These are phyloP conservation scores for Thelonectria olida DNA, from an alignment of 2,329 filamentous ascomycete species.

Conservation along the genomic window DNA sequence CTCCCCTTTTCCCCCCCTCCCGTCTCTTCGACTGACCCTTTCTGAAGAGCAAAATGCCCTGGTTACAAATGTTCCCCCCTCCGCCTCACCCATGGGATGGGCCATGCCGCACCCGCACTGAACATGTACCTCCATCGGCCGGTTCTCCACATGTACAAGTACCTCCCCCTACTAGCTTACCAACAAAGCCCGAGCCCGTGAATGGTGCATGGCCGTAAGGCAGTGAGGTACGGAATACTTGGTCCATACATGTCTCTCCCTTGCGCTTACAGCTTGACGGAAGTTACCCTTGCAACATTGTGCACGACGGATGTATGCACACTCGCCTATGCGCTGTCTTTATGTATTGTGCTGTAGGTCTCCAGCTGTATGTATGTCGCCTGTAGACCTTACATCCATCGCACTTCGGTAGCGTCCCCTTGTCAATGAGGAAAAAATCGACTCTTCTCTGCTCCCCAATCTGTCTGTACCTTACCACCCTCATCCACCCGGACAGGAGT, in stretches of 20 bases:
- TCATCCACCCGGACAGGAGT: neutral
- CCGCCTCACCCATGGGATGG: neutral
- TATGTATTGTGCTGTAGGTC: too few relatives aligned
- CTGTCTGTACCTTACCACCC: neutral
- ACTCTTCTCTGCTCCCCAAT: neutral
- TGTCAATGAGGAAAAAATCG: too few relatives aligned
- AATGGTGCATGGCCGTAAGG: too few relatives aligned
- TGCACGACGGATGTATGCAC: too few relatives aligned
- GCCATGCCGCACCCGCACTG: constrained; percentile 19
- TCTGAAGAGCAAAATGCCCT: neutral
- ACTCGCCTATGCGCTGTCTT: too few relatives aligned
- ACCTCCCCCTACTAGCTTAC: neutral
- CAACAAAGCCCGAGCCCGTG: too few relatives aligned
- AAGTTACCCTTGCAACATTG: too few relatives aligned
- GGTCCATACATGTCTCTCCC: too few relatives aligned
- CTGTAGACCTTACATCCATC: neutral
- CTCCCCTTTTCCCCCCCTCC: neutral
- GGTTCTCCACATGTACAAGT: constrained; percentile 5
- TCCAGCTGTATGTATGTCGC: neutral
- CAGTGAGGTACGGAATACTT: too few relatives aligned
- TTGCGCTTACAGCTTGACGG: too few relatives aligned
- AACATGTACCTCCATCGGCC: constrained; percentile 12
- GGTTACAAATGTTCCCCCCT: neutral
- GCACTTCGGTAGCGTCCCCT: neutral
- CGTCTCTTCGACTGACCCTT: neutral